Conservation (phyloP, 108 stramenopile species). For the Discostella stelligeroides region DNA sequence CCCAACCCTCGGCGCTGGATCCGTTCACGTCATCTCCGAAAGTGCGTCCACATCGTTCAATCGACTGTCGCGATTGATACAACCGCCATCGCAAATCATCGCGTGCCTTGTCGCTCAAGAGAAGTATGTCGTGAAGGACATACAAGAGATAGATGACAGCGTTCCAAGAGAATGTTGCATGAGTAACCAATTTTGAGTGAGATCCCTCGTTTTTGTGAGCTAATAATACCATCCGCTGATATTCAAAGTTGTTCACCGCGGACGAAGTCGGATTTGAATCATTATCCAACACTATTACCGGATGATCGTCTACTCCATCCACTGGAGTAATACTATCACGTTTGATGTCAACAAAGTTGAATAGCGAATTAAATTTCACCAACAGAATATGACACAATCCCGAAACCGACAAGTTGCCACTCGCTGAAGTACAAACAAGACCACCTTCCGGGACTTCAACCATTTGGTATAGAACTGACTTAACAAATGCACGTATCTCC, state of each 20-base stretch:
- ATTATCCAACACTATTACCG: neutral
- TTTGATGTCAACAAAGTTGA: constrained; percentile 1
- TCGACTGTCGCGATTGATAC: neutral
- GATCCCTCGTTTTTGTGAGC: neutral
- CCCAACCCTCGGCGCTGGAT: neutral
- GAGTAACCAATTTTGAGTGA: neutral
- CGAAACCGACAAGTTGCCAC: constrained; percentile 18
- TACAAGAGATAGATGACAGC: constrained; percentile 30
- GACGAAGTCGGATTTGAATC: neutral
- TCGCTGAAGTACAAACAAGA: neutral
- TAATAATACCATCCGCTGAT: neutral
- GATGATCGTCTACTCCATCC: constrained; percentile 5
- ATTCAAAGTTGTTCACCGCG: neutral
- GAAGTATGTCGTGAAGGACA: constrained; percentile 29
- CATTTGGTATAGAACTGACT: constrained; percentile 44
- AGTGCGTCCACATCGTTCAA: constrained; percentile 2
- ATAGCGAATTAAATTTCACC: constrained; percentile 32
- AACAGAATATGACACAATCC: constrained; percentile 18
- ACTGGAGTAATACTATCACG: neutral
- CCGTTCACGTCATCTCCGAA: neutral
- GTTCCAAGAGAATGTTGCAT: constrained; percentile 19
- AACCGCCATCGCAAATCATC: constrained; percentile 16
- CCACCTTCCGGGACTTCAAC: neutral
- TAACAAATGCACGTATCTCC: constrained; percentile 28
- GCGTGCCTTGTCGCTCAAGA: constrained; percentile 38